phyloP scores from a whole-genome alignment of 2,329 filamentous ascomycete species.

The Didymella segeticola region DNA sequence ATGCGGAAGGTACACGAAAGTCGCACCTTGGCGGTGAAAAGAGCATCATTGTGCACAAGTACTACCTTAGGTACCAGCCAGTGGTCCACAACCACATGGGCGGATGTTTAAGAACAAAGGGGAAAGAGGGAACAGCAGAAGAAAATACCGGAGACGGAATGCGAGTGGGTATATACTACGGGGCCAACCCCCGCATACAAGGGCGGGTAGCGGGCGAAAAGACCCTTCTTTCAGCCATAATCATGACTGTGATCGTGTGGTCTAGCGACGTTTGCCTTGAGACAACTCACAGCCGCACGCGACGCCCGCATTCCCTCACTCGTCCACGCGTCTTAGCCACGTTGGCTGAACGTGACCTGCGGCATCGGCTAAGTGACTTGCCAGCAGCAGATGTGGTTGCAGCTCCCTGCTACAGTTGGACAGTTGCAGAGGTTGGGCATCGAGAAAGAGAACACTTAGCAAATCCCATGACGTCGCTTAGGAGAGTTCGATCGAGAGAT shows the following conservation, averaged over 20 bases:
- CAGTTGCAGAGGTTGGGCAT: background rate
- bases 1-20: slow-evolving; percentile 17
- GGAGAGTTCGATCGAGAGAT: slow-evolving; percentile 23
- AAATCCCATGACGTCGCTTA: slow-evolving; percentile 10
- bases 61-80: slow-evolving; percentile 12
- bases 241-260: slow-evolving; percentile 31
- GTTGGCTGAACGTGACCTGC: slow-evolving; percentile 1
- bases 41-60: slow-evolving; percentile 34
- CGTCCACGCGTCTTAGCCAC: slow-evolving; percentile 19
- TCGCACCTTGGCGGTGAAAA: slow-evolving; percentile 33
- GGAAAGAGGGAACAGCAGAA: slow-evolving; percentile 16
- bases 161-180: slow-evolving; percentile 20
- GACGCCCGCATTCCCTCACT: slow-evolving; percentile 19
- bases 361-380: slow-evolving; percentile 7
- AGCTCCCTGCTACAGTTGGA: background rate
- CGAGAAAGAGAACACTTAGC: background rate
- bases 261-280: slow-evolving; percentile 19
- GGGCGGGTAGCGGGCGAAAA: slow-evolving; percentile 22
- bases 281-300: slow-evolving; percentile 22
- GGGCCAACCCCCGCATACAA: slow-evolving; percentile 26
- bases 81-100: slow-evolving; percentile 13
- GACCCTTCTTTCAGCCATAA: slow-evolving; percentile 28
- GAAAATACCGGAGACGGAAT: slow-evolving; percentile 17
- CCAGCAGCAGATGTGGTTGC: slow-evolving; percentile 1
- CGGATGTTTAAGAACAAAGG: slow-evolving; percentile 13